These are phyloP conservation scores for Alternaria tenuissima DNA, from an alignment of 2,329 filamentous ascomycete species.

Conservation along the genomic window DNA sequence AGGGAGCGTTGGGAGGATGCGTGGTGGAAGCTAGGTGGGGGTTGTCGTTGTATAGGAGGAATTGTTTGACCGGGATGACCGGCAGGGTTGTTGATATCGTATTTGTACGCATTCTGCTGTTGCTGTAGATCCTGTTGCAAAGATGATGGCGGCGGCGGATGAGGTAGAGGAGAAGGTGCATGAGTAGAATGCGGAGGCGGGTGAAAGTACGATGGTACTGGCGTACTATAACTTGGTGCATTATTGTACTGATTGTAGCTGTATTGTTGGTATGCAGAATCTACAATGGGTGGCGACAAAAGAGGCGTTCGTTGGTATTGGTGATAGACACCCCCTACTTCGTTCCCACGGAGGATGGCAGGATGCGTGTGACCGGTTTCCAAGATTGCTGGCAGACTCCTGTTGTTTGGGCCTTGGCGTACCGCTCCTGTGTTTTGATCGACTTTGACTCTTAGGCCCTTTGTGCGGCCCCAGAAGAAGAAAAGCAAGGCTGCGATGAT, in stretches of 20 bases:
- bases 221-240: not conserved
- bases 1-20: conserved; percentile 1
- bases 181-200: not conserved
- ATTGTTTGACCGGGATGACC: conserved; percentile 1
- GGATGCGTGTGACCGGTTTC: not conserved
- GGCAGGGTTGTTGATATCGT: conserved; percentile 5
- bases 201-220: conserved; percentile 1
- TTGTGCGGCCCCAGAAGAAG: conserved; percentile 40
- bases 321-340: not conserved
- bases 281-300: not conserved
- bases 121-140: not conserved
- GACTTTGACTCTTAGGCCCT: conserved; percentile 33
- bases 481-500: conserved; percentile 33
- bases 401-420: not conserved
- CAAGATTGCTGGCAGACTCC: conserved; percentile 1
- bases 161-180: not conserved
- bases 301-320: conserved; percentile 1
- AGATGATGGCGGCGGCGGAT: not conserved
- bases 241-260: not conserved
- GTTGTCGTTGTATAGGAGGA: not conserved
- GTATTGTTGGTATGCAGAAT: not conserved
- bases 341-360: not conserved
- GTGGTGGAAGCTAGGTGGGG: not conserved
- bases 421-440: conserved; percentile 28
- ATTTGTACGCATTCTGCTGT: not conserved